These are phyloP conservation scores for Hibiscus trionum DNA, from an alignment of 345 rosid genomes.

Conservation along the genomic window DNA sequence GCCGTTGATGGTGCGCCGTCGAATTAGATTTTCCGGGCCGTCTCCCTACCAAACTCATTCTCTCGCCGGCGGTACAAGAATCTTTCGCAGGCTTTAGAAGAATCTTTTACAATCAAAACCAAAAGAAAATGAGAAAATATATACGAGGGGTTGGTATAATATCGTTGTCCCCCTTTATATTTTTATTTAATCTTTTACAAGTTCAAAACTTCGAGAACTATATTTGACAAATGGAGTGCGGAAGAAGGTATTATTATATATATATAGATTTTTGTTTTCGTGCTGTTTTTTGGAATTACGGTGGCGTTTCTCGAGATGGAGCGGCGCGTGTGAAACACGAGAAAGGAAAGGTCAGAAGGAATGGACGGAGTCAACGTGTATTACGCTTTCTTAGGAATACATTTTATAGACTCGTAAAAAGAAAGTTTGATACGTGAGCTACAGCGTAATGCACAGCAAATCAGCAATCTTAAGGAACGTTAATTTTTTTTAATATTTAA, in stretches of 20 bases:
- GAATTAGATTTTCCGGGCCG: conserved; percentile 35
- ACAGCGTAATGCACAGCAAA: too few relatives aligned
- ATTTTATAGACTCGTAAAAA: too few relatives aligned
- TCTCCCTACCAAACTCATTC: conserved; percentile 35
- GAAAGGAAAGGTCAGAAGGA: background rate
- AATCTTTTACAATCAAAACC: background rate
- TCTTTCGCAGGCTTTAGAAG: background rate
- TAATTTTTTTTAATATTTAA: too few relatives aligned
- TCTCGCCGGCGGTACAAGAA: background rate
- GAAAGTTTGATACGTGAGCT: too few relatives aligned
- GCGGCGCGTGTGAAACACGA: background rate
- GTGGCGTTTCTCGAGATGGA: background rate
- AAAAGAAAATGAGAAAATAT: background rate
- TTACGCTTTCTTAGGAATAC: background rate
- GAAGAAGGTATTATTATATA: background rate
- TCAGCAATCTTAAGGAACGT: too few relatives aligned
- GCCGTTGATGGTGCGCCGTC: conserved; percentile 38
- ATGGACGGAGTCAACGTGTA: background rate
- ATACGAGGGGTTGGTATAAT: background rate
- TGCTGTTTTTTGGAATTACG: background rate
- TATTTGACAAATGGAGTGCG: background rate
- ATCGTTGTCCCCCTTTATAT: background rate
- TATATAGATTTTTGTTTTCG: background rate
- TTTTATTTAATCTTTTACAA: background rate
- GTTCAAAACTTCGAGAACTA: background rate